Percentiles rank a stretch among this genome's conserved stretches.
Conservation (phyloP, 1,139 yeast species). For the Starmera stellimalicola region DNA sequence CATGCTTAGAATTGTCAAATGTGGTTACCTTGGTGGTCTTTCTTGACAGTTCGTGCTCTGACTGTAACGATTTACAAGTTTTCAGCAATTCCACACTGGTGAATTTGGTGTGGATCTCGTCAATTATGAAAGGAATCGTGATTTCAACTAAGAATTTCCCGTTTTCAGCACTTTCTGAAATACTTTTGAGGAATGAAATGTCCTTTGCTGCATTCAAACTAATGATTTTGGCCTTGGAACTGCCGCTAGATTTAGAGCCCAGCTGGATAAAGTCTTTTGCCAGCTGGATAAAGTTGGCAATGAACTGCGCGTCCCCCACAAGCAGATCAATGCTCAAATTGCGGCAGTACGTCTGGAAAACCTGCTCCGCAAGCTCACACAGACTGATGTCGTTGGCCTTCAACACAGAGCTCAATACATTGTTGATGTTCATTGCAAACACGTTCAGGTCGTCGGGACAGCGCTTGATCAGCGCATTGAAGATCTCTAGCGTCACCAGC, state of each 20-base stretch:
- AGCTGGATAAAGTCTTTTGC: slow-evolving; percentile 5
- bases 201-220: slow-evolving; percentile 14
- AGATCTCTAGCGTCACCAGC: slow-evolving; percentile 68
- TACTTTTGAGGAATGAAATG: slow-evolving; percentile 13
- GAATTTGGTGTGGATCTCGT: slow-evolving; percentile 11
- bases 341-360: slow-evolving; percentile 52
- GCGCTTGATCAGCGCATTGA: slow-evolving; percentile 58
- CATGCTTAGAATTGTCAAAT: too few species aligned
- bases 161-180: slow-evolving; percentile 5
- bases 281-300: slow-evolving; percentile 22
- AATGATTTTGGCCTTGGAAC: slow-evolving; percentile 16
- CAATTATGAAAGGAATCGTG: slow-evolving; percentile 12
- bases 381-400: slow-evolving; percentile 45
- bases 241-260: slow-evolving; percentile 6
- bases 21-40: slow-evolving; percentile 11
- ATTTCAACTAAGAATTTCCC: slow-evolving; percentile 9
- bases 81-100: slow-evolving; percentile 9
- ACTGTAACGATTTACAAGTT: slow-evolving; percentile 10
- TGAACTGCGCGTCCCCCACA: slow-evolving; percentile 60
- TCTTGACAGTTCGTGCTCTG: slow-evolving; percentile 17
- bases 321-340: slow-evolving; percentile 61
- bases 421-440: slow-evolving; percentile 46
- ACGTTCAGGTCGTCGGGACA: slow-evolving; percentile 81
- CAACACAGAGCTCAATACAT: slow-evolving; percentile 32
- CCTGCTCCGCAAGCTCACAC: slow-evolving; percentile 39